Evolutionary conservation across 306 rosid species (phyloP), one percentile per base, ranked within the genome.

Genomic region (Vigna mungo): DNA sequence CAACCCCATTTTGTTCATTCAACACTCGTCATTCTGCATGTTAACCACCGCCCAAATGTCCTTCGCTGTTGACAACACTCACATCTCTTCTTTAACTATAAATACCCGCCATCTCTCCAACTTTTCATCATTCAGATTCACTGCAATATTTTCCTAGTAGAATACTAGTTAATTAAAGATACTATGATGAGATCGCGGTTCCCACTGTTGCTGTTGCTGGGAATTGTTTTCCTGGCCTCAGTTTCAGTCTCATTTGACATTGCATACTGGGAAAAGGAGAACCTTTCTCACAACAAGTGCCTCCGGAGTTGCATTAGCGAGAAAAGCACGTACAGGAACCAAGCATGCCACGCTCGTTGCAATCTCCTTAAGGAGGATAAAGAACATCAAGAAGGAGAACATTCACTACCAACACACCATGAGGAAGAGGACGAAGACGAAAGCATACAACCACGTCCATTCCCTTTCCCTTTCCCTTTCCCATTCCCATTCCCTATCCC

Each of bases 11-110:
- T 54, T 72, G 75, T 67, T 55, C 20, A 13, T 46, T 20, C 21
- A 20, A 20, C 21, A 20, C 21, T 20, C 21, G 88, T 81, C 85
- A 81, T 47, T 1, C n/a, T 30, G 78, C 84, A 78, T 75, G 84
- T 0, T 15, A 62, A 27, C 17, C 20, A 25, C 15, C 5, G 27
- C 30, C 75, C 81, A 70, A 69, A 47, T 74, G 69, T 37, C 37
- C 55, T 5, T 54, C 12, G 56, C n/a, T 16, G 2, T 43, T 6
- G 53, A 1, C 18, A 20, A 15, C n/a, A 41, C 9, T 32, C 13
- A 52, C 20, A 18, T n/a, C 62, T n/a, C 11, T 39, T 44, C 2
- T 8, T 4, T 16, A 9, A 20, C 20, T 54, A 81, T 85, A 85
- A 78, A 74, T 81, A 81, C 53, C 18, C 6, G 2, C 27, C 0